Conservation (phyloP, 495 filamentous ascomycete genomes). For the Aspergillus haitiensis region DNA sequence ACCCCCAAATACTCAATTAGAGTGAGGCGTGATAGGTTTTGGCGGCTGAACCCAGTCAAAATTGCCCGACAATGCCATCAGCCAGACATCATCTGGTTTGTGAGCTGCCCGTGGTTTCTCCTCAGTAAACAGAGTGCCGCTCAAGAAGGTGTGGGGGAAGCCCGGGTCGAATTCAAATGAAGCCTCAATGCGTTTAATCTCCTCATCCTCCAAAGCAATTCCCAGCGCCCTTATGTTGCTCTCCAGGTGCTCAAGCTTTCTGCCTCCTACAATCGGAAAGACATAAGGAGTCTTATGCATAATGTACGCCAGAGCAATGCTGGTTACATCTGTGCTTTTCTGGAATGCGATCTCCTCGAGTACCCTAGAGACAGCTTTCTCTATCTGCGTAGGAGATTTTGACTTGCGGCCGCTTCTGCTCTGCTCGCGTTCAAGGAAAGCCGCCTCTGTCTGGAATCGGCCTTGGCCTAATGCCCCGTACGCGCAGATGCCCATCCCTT, state of each 20-base stretch:
- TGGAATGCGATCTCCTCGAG: neutral
- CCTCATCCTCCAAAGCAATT: slow-evolving; percentile 51
- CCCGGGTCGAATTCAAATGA: slow-evolving; percentile 44
- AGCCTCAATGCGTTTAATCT: slow-evolving; percentile 58
- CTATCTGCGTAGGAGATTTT: too few relatives aligned
- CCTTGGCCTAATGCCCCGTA: neutral
- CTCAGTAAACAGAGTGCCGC: too few relatives aligned
- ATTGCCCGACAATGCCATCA: too few relatives aligned
- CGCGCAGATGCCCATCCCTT: slow-evolving; percentile 53
- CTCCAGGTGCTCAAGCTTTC: slow-evolving; percentile 64
- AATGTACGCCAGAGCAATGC: slow-evolving; percentile 68
- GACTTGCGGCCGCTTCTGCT: neutral
- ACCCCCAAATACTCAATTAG: too few relatives aligned
- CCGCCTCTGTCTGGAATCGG: neutral
- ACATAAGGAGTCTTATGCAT: slow-evolving; percentile 71
- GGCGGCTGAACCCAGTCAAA: too few relatives aligned
- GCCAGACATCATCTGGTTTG: too few relatives aligned
- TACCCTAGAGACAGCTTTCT: too few relatives aligned
- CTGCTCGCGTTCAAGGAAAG: neutral
- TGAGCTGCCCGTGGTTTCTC: too few relatives aligned
- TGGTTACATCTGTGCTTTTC: neutral
- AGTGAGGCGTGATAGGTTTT: too few relatives aligned
- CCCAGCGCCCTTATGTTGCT: slow-evolving; percentile 61
- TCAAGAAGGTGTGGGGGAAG: slow-evolving; percentile 14
- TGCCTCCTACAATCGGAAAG: slow-evolving; percentile 71